Base-by-base conservation (phyloP, 345 rosid genomes). In the Kandelia obovata region DNA sequence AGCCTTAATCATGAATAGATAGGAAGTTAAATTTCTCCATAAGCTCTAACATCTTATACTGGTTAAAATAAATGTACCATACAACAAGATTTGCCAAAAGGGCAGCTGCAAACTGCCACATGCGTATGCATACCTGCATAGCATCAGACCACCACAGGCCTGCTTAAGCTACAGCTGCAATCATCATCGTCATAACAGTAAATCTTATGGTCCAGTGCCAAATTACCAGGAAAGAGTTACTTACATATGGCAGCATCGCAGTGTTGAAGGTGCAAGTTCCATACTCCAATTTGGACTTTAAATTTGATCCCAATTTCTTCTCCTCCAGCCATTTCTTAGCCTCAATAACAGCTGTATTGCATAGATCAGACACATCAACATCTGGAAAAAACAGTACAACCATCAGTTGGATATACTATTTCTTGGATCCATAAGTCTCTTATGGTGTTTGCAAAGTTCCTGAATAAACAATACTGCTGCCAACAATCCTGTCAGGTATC, bases 271-370 rank as follows among this genome's bases (percentile, higher is more conserved):
- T 70, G 71, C 70, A 75, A 55, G 63, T 73, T 68, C 79, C 85
- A 65, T 35, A 70, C 58, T 85, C 83, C 75, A 79, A 72, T 26
- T 79, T 86, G 67, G 87, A 68, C 77, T 82, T 88, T 49, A 83
- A 78, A 73, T 52, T 81, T 69, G 91, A 85, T 37, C 84, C 86
- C 10, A 66, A 80, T 82, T 85, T 94, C 85, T 91, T 91, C 82
- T 83, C 86, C 78, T 86, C 85, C 23, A 88, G 71, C 96, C 96
- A 91, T 68, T 82, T 89, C 69, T 82, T 89, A 55, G 97, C 96
- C 86, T 92, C 96, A 72, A 60, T 71, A 64, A 88, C 83, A 79
- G 88, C 89, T 73, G 79, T 62, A 72, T 58, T 76, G 71, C 83
- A 68, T 69, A 72, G 70, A 67, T 81, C 88, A 77, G 84, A 83